phyloP scores from a whole-genome alignment of 1,284 basidiomycete genomes.

The Leccinum cinnamomeum region DNA sequence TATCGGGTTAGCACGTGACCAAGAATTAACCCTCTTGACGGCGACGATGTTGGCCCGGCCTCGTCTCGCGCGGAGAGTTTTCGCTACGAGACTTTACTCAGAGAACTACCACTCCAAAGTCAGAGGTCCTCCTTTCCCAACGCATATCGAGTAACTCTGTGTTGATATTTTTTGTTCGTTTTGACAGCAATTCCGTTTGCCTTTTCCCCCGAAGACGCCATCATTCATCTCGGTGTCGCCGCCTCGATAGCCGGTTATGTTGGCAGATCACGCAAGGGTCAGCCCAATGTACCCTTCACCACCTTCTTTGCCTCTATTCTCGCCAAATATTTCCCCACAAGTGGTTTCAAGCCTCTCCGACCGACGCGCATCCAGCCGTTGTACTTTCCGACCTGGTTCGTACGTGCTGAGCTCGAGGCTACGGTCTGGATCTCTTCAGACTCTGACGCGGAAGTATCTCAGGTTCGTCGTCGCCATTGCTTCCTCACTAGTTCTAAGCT shows the following conservation, averaged over 20 bases:
- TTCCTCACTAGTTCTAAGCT: slow-evolving; percentile 1
- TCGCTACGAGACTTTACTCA: slow-evolving; percentile 15
- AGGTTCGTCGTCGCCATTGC: slow-evolving; percentile 20
- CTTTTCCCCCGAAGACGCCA: slow-evolving; percentile 35
- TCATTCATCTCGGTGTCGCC: slow-evolving; percentile 29
- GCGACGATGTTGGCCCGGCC: slow-evolving; percentile 23
- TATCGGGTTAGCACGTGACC: slow-evolving; percentile 30
- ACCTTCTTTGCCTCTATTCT: slow-evolving; percentile 25
- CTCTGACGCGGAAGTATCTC: slow-evolving; percentile 23
- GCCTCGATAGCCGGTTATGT: slow-evolving; percentile 20
- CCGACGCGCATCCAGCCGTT: slow-evolving; percentile 42
- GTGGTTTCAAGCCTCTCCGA: slow-evolving; percentile 27
- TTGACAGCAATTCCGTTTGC: slow-evolving; percentile 41
- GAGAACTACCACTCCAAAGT: slow-evolving; percentile 43
- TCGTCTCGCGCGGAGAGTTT: slow-evolving; percentile 3
- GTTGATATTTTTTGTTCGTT: slow-evolving; percentile 15
- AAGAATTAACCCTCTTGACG: not conserved
- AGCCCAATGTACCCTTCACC: slow-evolving; percentile 19
- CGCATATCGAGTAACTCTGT: not conserved
- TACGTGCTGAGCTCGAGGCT: slow-evolving; percentile 52
- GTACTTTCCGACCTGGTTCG: slow-evolving; percentile 62
- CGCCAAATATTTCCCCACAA: slow-evolving; percentile 32
- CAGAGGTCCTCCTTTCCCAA: slow-evolving; percentile 38
- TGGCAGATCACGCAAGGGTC: slow-evolving; percentile 13
- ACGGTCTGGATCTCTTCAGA: slow-evolving; percentile 30